Evolutionary conservation across 176 grass and related monocot genomes (phyloP).

Genomic region (Ensete glaucum): DNA sequence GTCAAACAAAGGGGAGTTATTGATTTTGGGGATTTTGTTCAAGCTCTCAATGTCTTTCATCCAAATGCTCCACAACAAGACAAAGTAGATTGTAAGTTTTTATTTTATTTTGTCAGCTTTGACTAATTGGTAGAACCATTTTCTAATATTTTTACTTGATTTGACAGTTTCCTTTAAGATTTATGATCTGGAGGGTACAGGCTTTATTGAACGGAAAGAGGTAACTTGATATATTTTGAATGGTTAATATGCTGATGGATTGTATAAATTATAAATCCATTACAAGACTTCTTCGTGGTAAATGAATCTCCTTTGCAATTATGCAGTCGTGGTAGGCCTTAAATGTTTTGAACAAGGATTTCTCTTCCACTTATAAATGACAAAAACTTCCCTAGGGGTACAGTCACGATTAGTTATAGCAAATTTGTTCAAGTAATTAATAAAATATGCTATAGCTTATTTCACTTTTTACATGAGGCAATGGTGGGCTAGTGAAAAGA

Average conservation of each 20-base stretch:
- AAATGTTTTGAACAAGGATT: neutral
- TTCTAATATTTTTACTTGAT: constrained; percentile 24
- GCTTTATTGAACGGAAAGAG: constrained; percentile 95
- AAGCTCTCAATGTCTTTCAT: constrained; percentile 90
- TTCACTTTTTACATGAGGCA: no score
- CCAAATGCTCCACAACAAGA: constrained; percentile 74
- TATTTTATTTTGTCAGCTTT: constrained; percentile 11
- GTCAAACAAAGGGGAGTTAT: constrained; percentile 79
- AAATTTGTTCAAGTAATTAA: no score
- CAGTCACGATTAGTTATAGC: no score
- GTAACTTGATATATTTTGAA: constrained; percentile 33
- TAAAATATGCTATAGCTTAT: no score
- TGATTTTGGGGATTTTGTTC: constrained; percentile 94
- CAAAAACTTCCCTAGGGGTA: no score
- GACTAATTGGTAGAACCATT: neutral
- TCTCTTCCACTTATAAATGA: no score
- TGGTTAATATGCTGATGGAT: neutral
- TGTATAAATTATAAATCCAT: neutral
- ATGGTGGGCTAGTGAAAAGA: neutral
- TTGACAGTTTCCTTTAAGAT: constrained; percentile 79
- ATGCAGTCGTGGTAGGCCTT: neutral
- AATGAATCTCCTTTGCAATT: neutral
- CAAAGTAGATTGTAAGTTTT: constrained; percentile 84
- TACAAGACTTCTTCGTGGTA: neutral
- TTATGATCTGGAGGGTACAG: constrained; percentile 81